Evolutionary conservation across 768 basidiomycete species (phyloP), one percentile per base, ranked within the genome.

Genomic region (Mycena sanguinolenta): DNA sequence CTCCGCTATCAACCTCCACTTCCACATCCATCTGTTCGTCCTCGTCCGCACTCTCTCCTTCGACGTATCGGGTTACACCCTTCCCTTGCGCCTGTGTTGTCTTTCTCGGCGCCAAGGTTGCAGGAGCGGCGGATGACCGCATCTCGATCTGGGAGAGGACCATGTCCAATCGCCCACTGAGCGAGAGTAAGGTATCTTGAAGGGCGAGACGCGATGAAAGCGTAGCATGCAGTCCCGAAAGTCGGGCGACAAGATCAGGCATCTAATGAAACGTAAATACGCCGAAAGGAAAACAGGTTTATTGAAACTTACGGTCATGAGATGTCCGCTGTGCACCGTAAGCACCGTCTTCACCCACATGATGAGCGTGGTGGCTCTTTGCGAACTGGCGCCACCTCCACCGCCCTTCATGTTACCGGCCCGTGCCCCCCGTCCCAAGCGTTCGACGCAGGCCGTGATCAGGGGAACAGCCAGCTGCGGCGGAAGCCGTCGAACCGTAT

Each of bases 71-170:
- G 79, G 75, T 82, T 71, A 84, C 84, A 60, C 78, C 77, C 49
- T 77, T 79, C 50, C 80, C 77, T 76, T 82, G 78, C 69, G 79
- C 69, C 65, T 79, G 81, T 21, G 77, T 84, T 34, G 79, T 80
- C 63, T 81, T 82, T 55, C 81, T 85, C 19, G 84, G 81, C 19
- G 84, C 79, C 54, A 90, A 77, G 6, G 88, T 84, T 3, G 89
- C 85, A 25, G 91, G 92, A 14, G 89, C 88, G 17, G 86, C 83
- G n/a, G 93, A 90, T 32, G 93, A 89, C 25, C 97, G 90, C 82
- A 96, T 87, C 78, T 97, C 94, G 64, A 98, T 93, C 78, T 99
- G 98, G 0, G 95, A 93, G 58, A 98, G 86, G 27, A 98, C 95
- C 85, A 96, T 94, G 77, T 98, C 97, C 32, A 99, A 85, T 65